Evolutionary conservation across 208 protist species (phyloP), one percentile per base, ranked within the genome.

Genomic region (Spongospora subterranea): DNA sequence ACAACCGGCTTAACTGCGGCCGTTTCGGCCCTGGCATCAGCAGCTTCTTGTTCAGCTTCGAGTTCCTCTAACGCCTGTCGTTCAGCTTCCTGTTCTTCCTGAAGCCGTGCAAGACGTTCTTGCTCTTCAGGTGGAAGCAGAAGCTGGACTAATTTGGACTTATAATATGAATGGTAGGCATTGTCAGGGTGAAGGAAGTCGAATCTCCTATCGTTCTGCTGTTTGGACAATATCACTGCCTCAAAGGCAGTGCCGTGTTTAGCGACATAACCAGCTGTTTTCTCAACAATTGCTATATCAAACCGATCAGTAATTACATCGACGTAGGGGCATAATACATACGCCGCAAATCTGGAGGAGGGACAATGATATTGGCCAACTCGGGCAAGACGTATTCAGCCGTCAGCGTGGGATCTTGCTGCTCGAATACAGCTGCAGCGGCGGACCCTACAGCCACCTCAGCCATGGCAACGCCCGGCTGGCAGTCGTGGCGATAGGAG

Each of bases 121-220:
- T 82, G 71, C 35, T 82, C 71, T 43, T 82, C 71, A 6, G n/a
- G 35, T 13, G 71, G 71, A 6, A 82, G 40, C 71, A 82, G n/a
- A 43, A 82, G 71, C n/a, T 82, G 71, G 13, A 82, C 71, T 13
- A 82, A n/a, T n/a, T 82, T 82, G 35, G 71, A 82, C n/a, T 82
- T 82, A 43, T 82, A 82, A n/a, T 39, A 82, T n/a, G 71, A 35
- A 43, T 82, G 71, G 71, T 82, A 82, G 35, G 71, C 35, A n/a
- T 82, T 82, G 35, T 82, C 71, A 43, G 71, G 71, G 35, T 82
- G 71, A 6, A 82, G 71, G n/a, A 82, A 82, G 35, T 82, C 71
- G 71, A 82, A 82, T n/a, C 71, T 82, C 11, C 71, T 6, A 43
- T 82, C 71, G 40, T 82, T 82, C 71, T 82, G 71, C n/a, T 82